Evolutionary conservation across 768 basidiomycete species (phyloP).

Genomic region (Russula virescens): DNA sequence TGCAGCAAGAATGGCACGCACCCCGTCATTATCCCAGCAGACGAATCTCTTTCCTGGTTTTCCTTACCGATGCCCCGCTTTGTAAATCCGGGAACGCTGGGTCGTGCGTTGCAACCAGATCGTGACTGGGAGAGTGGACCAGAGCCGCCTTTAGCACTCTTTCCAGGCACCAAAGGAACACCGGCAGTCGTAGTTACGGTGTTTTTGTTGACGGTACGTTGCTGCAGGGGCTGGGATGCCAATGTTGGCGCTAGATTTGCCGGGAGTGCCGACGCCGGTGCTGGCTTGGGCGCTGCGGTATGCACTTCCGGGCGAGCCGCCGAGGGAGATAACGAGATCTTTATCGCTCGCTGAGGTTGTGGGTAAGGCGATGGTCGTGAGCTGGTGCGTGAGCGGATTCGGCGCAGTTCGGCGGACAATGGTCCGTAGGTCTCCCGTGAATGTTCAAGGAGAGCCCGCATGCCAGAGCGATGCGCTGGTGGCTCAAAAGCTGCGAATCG

Average conservation of each 20-base stretch:
- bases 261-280: constrained; percentile 27
- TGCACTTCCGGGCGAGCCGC: constrained; percentile 30
- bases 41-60: constrained; percentile 43
- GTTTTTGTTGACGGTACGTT: constrained; percentile 16
- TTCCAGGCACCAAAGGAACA: constrained; percentile 36
- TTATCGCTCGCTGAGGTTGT: constrained; percentile 38
- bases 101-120: constrained; percentile 49
- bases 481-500: constrained; percentile 52
- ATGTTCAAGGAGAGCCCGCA: constrained; percentile 68
- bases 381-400: constrained; percentile 59
- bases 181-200: not conserved
- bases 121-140: constrained; percentile 39
- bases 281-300: constrained; percentile 15
- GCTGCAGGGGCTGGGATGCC: constrained; percentile 22
- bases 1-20: constrained; percentile 34
- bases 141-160: constrained; percentile 31
- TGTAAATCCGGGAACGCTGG: constrained; percentile 56
- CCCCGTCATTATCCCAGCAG: constrained; percentile 45
- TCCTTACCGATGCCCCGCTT: constrained; percentile 53
- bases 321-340: constrained; percentile 42
- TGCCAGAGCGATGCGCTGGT: constrained; percentile 55
- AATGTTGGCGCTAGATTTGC: constrained; percentile 35
- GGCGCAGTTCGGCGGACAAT: constrained; percentile 65
- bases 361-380: constrained; percentile 76
- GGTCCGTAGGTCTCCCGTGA: constrained; percentile 67